Conservation (phyloP, 1,139 yeast genomes). For the Taphrina wiesneri region DNA sequence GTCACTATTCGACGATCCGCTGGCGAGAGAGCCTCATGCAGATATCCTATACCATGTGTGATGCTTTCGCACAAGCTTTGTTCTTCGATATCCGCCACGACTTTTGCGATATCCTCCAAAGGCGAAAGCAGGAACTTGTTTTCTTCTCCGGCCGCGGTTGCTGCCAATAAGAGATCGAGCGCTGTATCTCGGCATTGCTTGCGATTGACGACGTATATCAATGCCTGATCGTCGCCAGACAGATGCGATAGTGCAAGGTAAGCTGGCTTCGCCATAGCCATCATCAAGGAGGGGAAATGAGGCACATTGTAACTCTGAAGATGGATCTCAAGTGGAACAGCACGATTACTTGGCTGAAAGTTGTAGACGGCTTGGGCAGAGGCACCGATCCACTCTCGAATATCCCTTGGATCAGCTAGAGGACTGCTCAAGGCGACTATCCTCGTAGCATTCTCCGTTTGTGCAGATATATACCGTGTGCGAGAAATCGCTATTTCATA, state of each 20-base stretch:
- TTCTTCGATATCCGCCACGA: constrained; percentile 50
- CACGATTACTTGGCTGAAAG: constrained; percentile 65
- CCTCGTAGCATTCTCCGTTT: constrained; percentile 58
- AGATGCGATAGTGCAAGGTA: constrained; percentile 45
- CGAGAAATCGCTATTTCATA: constrained; percentile 75
- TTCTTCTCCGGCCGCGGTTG: constrained; percentile 47
- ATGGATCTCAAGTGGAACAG: constrained; percentile 59
- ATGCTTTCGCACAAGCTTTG: constrained; percentile 51
- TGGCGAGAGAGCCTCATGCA: constrained; percentile 60
- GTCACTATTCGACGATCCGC: constrained; percentile 59
- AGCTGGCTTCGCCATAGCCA: constrained; percentile 56
- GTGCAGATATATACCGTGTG: constrained; percentile 67
- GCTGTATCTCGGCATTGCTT: constrained; percentile 59
- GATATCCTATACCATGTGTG: constrained; percentile 66
- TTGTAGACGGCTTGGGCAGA: constrained; percentile 61
- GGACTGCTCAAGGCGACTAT: constrained; percentile 69
- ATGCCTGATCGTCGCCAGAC: constrained; percentile 46
- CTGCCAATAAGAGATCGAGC: constrained; percentile 50
- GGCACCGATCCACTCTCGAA: constrained; percentile 87
- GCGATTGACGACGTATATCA: constrained; percentile 62
- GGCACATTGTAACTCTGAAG: constrained; percentile 55
- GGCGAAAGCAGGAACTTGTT: constrained; percentile 47
- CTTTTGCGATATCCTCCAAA: constrained; percentile 50
- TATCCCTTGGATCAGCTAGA: constrained; percentile 70
- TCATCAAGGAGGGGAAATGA: constrained; percentile 55